A percentile compares a stretch with the other conserved stretches of the same genome.
Evolutionary conservation across 2,329 filamentous ascomycete species (phyloP).

Genomic region (Scopulariopsis brevicaulis): DNA sequence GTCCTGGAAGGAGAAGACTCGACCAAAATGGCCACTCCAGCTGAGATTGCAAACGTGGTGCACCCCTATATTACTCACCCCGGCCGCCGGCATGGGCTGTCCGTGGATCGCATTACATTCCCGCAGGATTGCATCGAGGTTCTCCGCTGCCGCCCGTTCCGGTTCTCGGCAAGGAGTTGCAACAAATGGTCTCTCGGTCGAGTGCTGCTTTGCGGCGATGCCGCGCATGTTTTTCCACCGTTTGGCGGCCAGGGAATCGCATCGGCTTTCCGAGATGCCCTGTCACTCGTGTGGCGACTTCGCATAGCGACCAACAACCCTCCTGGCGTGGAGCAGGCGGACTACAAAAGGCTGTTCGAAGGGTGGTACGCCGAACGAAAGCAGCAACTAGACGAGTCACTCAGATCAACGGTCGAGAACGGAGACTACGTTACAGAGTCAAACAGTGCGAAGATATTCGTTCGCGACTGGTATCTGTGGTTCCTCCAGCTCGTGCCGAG

Average conservation of each 20-base stretch:
- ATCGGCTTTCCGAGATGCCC: conserved; percentile 20
- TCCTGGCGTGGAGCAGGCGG: neutral
- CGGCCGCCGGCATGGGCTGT: conserved; percentile 9
- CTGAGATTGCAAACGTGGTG: conserved; percentile 14
- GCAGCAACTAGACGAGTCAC: conserved; percentile 5
- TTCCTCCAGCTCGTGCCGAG: conserved; percentile 9
- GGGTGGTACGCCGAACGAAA: conserved; percentile 4
- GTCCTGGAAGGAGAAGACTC: conserved; percentile 18
- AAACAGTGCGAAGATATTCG: conserved; percentile 6
- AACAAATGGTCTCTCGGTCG: conserved; percentile 31
- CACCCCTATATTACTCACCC: conserved; percentile 16
- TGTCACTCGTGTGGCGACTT: conserved; percentile 21
- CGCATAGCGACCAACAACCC: neutral
- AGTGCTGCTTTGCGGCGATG: conserved; percentile 32
- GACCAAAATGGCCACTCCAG: conserved; percentile 13
- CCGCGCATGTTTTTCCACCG: conserved; percentile 39
- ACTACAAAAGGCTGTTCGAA: neutral
- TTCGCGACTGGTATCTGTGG: conserved; percentile 10
- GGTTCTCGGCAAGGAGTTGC: conserved; percentile 30
- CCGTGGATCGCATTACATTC: conserved; percentile 17
- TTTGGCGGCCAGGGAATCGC: conserved; percentile 26
- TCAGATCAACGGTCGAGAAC: conserved; percentile 4
- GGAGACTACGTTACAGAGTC: conserved; percentile 1
- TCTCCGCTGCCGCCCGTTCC: conserved; percentile 27
- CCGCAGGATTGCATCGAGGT: conserved; percentile 33